Evolutionary conservation across 805 yeast genomes (phyloP), one percentile per base, ranked within the genome.

Genomic region (Kurtzmaniella cleridarum): DNA sequence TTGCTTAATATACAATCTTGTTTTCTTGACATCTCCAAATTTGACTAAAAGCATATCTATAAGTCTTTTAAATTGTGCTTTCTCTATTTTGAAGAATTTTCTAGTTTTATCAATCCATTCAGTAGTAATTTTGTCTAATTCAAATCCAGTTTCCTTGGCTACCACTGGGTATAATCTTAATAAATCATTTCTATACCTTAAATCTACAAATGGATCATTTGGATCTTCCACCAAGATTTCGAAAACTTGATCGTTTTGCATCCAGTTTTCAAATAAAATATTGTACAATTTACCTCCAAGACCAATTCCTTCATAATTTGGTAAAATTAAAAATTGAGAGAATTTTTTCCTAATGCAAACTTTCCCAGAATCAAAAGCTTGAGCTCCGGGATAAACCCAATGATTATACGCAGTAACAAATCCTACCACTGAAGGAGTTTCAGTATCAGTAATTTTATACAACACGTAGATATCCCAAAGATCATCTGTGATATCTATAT

Each of bases 151-250:
- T 34, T 64, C 50, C 31, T 23, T 29, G 27, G 20, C 20, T 9
- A 36, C 12, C 9, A 23, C 29, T n/a, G 13, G 35, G 24, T 49
- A 44, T 18, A 64, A 43, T 34, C 63, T 42, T n/a, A 40, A 35
- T 47, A 88, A 66, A 53, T 93, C 98, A 45, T 80, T 74, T 26
- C 91, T 67, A 55, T 93, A 97, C 42, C 98, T 73, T 48, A 93
- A 66, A 53, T 86, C 95, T 54, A 93, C 98, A 62, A 93, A 91
- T 27, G 79, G 78, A 55, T 89, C 96, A 53, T 84, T 85, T 2
- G 98, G 98, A 57, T 93, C 98, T 57, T 93, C 98, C 3, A 93
- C 88, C 0, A 91, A 87, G 30, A 93, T 73, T 50, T 90, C 95
- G 27, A 64, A 60, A 17, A 89, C 77, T 1, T 53, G 43, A 0